phyloP scores from a whole-genome alignment of 1,284 basidiomycete genomes.

The Cutaneotrichosporon mucoides region DNA sequence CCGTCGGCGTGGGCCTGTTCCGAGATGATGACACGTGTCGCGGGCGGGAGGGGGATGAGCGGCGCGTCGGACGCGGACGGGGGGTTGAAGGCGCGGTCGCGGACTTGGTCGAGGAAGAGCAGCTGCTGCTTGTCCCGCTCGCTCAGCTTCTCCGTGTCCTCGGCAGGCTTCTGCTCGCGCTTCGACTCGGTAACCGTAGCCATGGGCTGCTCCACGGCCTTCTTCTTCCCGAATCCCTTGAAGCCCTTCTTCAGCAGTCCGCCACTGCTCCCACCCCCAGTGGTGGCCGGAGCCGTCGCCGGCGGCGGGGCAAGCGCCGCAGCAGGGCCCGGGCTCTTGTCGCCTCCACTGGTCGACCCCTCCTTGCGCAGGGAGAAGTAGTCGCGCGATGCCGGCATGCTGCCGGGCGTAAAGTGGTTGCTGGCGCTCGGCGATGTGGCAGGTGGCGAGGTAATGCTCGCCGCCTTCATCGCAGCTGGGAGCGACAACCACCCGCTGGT shows the following conservation, averaged over 20 bases:
- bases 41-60: slow-evolving; percentile 58
- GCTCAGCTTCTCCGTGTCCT: slow-evolving; percentile 18
- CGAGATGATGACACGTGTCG: slow-evolving; percentile 71
- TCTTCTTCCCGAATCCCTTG: slow-evolving; percentile 66
- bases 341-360: not conserved
- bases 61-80: slow-evolving; percentile 71
- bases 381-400: slow-evolving; percentile 15
- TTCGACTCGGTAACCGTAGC: slow-evolving; percentile 36
- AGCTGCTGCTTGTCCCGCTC: slow-evolving; percentile 48
- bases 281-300: no score
- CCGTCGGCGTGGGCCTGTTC: slow-evolving; percentile 69
- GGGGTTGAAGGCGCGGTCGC: slow-evolving; percentile 65
- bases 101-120: slow-evolving; percentile 59
- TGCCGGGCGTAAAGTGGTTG: not conserved
- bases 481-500: slow-evolving; percentile 24
- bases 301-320: slow-evolving; percentile 6
- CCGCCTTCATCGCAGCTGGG: slow-evolving; percentile 8
- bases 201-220: slow-evolving; percentile 45
- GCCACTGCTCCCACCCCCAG: not conserved
- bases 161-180: slow-evolving; percentile 14
- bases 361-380: slow-evolving; percentile 40
- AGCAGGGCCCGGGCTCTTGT: slow-evolving; percentile 11
- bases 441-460: not conserved
- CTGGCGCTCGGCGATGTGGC: not conserved
- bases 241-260: slow-evolving; percentile 53